Base-by-base conservation (phyloP, 2,329 filamentous ascomycete species). In the Paraphoma chrysanthemicola region DNA sequence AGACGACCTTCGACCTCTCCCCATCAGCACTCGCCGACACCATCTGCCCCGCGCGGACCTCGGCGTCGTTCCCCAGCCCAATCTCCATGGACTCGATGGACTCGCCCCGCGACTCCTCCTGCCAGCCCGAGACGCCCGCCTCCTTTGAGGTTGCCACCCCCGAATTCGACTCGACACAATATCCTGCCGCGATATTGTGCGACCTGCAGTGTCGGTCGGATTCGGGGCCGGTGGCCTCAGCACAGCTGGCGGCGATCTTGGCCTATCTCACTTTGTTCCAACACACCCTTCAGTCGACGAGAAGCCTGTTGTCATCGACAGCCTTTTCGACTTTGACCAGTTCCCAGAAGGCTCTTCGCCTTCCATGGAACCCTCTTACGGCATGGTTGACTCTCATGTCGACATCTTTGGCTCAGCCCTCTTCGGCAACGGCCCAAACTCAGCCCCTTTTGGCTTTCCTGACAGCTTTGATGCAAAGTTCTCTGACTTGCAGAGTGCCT, bases 181-280 rank as follows among this genome's bases (percentile, higher is more conserved):
- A 96, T 97, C 93, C 95, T 98, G 95, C 95, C 86, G 95, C 86
- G 93, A 90, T 97, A 94, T 97, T 98, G 95, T 98, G 90, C 81
- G 95, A 97, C 95, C 95, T 96, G 95, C 95, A 90, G 95, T 99
- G 95, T 98, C 95, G 88, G 89, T 94, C 91, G 90, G 86, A 82
- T 66, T 73, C 73, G 65, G 60, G 57, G 11, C 28, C 45, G 23
- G 30, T 66, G 63, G 67, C 65, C 58, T 66, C 68, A 50, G 64
- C 54, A 42, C 56, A 57, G 14, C 66, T 63, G 58, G 64, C 67
- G 63, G 63, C 72, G 67, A 74, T 68, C 50, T 67, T 70, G 66
- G 67, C 68, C 64, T 75, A 72, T 60, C 71, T 76, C 70, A 67
- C 68, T 51, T 68, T 73, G 54, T 76, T 74, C 67, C 67, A 69